phyloP scores from a whole-genome alignment of 2,329 filamentous ascomycete species.

The Dactylonectria macrodidyma region DNA sequence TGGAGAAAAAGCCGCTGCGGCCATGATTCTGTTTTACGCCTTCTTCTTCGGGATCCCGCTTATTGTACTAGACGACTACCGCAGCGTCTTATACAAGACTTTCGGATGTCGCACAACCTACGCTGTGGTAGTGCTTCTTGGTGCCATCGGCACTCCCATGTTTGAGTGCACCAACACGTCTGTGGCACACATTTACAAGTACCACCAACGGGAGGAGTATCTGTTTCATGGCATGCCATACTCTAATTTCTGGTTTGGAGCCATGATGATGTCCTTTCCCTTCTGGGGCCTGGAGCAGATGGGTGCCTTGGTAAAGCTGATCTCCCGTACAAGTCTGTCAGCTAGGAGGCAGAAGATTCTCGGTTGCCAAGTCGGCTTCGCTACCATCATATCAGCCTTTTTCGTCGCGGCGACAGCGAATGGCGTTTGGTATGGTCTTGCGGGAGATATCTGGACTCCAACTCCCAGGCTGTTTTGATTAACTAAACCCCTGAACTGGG shows the following conservation, averaged over 20 bases:
- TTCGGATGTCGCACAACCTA: not conserved
- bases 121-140: not conserved
- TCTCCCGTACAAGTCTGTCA: not conserved
- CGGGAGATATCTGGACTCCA: not conserved
- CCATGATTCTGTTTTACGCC: constrained; percentile 12
- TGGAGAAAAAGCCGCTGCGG: constrained; percentile 3
- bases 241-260: constrained; percentile 12
- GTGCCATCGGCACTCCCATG: constrained; percentile 7
- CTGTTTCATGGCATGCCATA: constrained; percentile 12
- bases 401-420: constrained; percentile 6
- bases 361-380: not conserved
- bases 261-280: constrained; percentile 4
- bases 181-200: constrained; percentile 14
- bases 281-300: constrained; percentile 6
- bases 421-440: constrained; percentile 4
- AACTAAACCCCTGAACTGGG: too few relatives aligned
- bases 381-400: not conserved
- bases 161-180: constrained; percentile 14
- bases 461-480: not conserved
- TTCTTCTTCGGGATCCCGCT: constrained; percentile 13
- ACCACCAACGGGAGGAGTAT: constrained; percentile 12
- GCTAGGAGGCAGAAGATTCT: not conserved
- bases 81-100: not conserved
- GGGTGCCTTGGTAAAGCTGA: not conserved
- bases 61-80: constrained; percentile 1